Evolutionary conservation across 768 basidiomycete species (phyloP), one percentile per base, ranked within the genome.

Genomic region (Mycena indigotica): DNA sequence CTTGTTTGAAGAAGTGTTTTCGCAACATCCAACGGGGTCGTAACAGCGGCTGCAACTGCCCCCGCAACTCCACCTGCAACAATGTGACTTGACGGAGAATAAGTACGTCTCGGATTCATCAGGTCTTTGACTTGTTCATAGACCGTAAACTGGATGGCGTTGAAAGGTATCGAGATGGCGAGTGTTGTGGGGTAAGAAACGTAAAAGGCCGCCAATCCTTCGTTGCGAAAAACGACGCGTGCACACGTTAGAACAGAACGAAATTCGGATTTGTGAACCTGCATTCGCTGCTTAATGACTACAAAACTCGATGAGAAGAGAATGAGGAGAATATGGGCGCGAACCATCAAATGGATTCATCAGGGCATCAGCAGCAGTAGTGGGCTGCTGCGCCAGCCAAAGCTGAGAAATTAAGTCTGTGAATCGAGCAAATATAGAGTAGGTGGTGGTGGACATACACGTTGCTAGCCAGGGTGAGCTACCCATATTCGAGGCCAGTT

Each of bases 231-330:
- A 51, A 99, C 90, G 13, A 87, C 86, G 23, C 82, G 82, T 55
- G 95, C 93, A 65, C 94, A 95, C n/a, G 85, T 83, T 63, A 88
- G 75, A 40, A 95, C 92, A 32, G 91, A 93, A 44, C 88, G 88
- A 73, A 93, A 95, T 71, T 89, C 80, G 3, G 97, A 98, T 69
- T 91, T 86, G 76, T 95, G 95, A 55, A 98, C 80, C 74, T 99
- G 97, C 97, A 99, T 98, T 51, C 97, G 87, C 78, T 99, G 97
- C 76, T 99, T 99, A 78, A 99, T 93, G 66, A 99, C 96, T 98
- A 5, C 10, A 13, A 48, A 44, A 19, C 41, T 13, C 13, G 24
- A 26, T 48, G 8, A 24, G 28, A 6, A 24, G 13, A 8, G 46
- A 45, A 10, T 10, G 10, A 24, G 12, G 19, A 8, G 21, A 10